A percentile compares a stretch with the other conserved stretches of the same genome.
These are phyloP conservation scores for Tanacetum coccineum DNA, from an alignment of 129 eudicot genomes.

Conservation along the genomic window DNA sequence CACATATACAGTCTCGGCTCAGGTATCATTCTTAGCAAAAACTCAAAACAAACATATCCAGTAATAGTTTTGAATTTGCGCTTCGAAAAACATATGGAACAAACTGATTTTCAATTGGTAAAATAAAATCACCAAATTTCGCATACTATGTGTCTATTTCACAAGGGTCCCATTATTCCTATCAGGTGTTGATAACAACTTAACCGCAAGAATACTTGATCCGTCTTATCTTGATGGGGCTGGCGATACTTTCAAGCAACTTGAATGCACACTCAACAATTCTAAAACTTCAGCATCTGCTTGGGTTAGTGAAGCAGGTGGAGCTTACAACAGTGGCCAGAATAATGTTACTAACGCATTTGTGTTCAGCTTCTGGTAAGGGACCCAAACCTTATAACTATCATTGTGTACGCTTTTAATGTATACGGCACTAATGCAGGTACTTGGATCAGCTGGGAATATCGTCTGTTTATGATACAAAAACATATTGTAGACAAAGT, in stretches of 20 bases:
- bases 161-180: background rate
- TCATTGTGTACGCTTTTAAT: background rate
- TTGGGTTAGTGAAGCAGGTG: conserved; percentile 97
- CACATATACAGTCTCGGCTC: conserved; percentile 88
- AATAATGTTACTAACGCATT: conserved; percentile 64
- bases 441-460: conserved; percentile 92
- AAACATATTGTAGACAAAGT: conserved; percentile 75
- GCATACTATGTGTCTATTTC: background rate
- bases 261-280: conserved; percentile 42
- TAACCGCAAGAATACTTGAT: conserved; percentile 63
- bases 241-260: conserved; percentile 50
- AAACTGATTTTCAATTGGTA: too few relatives aligned
- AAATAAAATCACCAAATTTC: conserved; percentile 1
- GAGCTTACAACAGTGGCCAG: conserved; percentile 82
- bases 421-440: conserved; percentile 28
- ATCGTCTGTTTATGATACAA: conserved; percentile 54
- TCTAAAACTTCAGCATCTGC: conserved; percentile 49
- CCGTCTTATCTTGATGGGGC: conserved; percentile 64
- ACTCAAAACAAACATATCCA: too few relatives aligned
- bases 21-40: conserved; percentile 35
- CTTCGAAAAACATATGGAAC: too few relatives aligned
- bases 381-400: background rate
- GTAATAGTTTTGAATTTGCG: too few relatives aligned
- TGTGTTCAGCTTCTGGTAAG: conserved; percentile 80
- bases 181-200: conserved; percentile 67